Evolutionary conservation across 2,329 filamentous ascomycete genomes (phyloP), one percentile per base, ranked within the genome.

Genomic region (Gaeumannomyces tritici): DNA sequence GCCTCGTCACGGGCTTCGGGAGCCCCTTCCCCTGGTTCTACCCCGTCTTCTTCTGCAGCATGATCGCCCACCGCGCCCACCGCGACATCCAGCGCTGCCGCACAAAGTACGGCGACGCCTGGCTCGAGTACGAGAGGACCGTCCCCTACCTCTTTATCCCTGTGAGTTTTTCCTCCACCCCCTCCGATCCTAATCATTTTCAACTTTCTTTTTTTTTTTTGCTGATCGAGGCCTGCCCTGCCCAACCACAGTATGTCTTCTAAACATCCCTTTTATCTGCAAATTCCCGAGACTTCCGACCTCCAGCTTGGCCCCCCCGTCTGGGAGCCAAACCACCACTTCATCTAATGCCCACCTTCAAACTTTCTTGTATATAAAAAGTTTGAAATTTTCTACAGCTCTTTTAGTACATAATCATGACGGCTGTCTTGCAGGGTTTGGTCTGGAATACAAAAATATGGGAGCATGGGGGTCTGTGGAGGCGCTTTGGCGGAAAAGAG

Each of bases 21-120:
- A 91, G 88, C 69, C 90, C 90, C 0, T 93, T 96, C 75, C 91
- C 91, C 0, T 96, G 91, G 90, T 96, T 96, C 75, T 95, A 96
- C 71, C 89, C 90, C 0, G 73, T 90, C 57, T 96, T 96, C 80
- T 96, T 96, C 73, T 79, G 79, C 47, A 77, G 78, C 67, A 95
- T 95, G 90, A 95, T 96, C 70, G 79, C 86, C 3, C 91, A 96
- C 75, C 88, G 91, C 63, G 89, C 90, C 13, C 76, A 78, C 61
- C 83, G 91, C 66, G 91, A 96, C 72, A 91, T 93, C 65, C 80
- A 88, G 70, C 83, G 87, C 66, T 96, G 91, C 75, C 85, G 85
- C 65, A 80, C 79, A 70, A 93, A 91, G 80, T 96, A 96, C 75
- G 91, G 68, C 62, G 67, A 67, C 13, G 65, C 68, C 54, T 69